Evolutionary conservation across 495 filamentous ascomycete genomes (phyloP).

Genomic region (Thozetella sp.): DNA sequence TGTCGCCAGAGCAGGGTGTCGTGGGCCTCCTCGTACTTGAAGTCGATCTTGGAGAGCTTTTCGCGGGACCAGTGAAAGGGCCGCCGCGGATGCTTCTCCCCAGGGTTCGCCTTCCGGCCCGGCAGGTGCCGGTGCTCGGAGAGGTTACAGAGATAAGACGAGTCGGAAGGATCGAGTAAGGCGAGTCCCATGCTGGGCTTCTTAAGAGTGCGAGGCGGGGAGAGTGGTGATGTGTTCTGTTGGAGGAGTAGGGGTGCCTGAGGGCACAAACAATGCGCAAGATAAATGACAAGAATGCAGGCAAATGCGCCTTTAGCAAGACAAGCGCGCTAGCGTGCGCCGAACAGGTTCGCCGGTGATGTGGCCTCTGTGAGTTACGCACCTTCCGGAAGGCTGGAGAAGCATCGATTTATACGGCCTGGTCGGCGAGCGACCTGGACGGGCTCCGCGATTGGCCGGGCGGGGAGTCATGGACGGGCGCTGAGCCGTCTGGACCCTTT

Average conservation of each 20-base stretch:
- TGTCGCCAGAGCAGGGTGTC: neutral
- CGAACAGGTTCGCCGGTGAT: conserved; percentile 10
- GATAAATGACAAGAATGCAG: conserved; percentile 3
- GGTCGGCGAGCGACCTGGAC: neutral
- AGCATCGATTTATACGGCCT: neutral
- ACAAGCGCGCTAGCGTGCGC: conserved; percentile 1
- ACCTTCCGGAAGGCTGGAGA: neutral
- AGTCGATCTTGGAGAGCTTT: conserved; percentile 3
- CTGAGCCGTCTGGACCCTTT: neutral
- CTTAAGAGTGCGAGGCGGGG: neutral
- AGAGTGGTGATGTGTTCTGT: neutral
- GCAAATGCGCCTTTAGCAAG: conserved; percentile 7
- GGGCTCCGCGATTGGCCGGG: neutral
- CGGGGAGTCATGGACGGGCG: neutral
- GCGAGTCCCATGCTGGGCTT: conserved; percentile 10
- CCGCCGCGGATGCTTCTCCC: conserved; percentile 1
- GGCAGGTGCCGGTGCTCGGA: conserved; percentile 7
- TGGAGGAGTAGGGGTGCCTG: neutral
- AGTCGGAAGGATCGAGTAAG: conserved; percentile 1
- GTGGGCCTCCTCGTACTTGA: neutral
- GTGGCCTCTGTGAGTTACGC: conserved; percentile 2
- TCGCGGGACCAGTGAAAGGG: conserved; percentile 10
- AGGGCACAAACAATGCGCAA: neutral
- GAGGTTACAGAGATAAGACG: neutral
- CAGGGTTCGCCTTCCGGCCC: conserved; percentile 3